These are phyloP conservation scores for Coemansia sp. DNA, from an alignment of 192 early-diverging fungal genomes.

Conservation along the genomic window DNA sequence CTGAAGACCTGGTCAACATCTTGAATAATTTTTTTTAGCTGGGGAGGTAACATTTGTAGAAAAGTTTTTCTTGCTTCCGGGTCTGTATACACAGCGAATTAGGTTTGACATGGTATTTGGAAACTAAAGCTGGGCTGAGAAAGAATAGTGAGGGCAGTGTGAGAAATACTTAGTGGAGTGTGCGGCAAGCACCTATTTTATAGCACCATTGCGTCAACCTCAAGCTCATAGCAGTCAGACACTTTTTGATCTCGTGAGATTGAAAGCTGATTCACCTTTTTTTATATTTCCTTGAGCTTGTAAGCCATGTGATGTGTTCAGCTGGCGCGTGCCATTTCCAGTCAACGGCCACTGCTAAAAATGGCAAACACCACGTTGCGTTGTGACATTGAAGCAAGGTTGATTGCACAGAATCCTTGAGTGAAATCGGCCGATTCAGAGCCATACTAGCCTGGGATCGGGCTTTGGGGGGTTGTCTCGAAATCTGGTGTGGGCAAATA, in stretches of 20 bases:
- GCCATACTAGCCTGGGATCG: neutral
- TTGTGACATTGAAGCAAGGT: neutral
- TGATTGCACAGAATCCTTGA: neutral
- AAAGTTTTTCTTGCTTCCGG: neutral
- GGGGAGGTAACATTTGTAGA: neutral
- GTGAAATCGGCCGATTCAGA: neutral
- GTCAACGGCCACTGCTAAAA: neutral
- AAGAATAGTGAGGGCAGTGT: neutral
- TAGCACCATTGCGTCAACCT: neutral
- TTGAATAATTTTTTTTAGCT: neutral
- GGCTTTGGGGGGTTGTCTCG: neutral
- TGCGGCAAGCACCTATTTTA: neutral
- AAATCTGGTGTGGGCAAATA: neutral
- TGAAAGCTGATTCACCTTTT: neutral
- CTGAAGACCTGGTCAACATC: neutral
- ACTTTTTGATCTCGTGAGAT: neutral
- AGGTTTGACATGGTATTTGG: neutral
- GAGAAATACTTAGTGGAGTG: neutral
- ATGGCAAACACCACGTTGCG: neutral
- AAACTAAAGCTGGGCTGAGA: neutral
- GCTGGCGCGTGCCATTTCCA: neutral
- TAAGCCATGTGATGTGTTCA: neutral
- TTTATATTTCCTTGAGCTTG: neutral
- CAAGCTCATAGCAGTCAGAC: neutral
- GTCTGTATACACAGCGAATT: conserved; percentile 7